phyloP scores from a whole-genome alignment of 768 basidiomycete genomes.

The Lentinula detonsa region DNA sequence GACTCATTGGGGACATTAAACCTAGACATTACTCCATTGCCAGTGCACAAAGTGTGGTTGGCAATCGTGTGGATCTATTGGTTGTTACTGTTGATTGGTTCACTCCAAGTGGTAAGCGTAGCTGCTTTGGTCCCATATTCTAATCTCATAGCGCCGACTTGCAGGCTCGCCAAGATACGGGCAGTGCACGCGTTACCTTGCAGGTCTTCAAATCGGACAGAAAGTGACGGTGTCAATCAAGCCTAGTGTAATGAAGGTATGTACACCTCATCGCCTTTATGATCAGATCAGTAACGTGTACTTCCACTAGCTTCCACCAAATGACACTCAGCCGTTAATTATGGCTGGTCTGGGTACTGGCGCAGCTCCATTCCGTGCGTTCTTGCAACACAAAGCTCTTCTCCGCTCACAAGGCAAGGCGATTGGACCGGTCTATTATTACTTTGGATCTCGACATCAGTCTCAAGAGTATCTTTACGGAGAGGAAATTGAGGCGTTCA shows the following conservation, averaged over 20 bases:
- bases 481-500: conserved; percentile 92
- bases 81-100: conserved; percentile 97
- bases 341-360: conserved; percentile 99
- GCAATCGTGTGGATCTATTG: conserved; percentile 88
- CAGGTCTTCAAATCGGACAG: conserved; percentile 75
- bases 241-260: conserved; percentile 98
- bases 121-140: neutral
- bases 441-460: conserved; percentile 96
- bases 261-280: conserved; percentile 12
- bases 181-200: conserved; percentile 95
- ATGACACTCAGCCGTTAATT: conserved; percentile 84
- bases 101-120: conserved; percentile 67
- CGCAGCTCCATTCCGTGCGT: conserved; percentile 98
- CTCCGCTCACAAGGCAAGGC: conserved; percentile 69
- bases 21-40: conserved; percentile 99
- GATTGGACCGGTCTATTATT: conserved; percentile 93
- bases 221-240: conserved; percentile 97
- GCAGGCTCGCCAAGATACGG: conserved; percentile 76
- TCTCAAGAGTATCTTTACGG: conserved; percentile 96
- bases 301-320: conserved; percentile 65
- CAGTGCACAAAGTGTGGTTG: conserved; percentile 91
- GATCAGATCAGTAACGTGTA: conserved; percentile 9
- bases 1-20: conserved; percentile 90
- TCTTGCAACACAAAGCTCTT: conserved; percentile 92
- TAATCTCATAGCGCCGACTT: neutral